phyloP scores from a whole-genome alignment of 805 yeast species.

The Candida boleticola region DNA sequence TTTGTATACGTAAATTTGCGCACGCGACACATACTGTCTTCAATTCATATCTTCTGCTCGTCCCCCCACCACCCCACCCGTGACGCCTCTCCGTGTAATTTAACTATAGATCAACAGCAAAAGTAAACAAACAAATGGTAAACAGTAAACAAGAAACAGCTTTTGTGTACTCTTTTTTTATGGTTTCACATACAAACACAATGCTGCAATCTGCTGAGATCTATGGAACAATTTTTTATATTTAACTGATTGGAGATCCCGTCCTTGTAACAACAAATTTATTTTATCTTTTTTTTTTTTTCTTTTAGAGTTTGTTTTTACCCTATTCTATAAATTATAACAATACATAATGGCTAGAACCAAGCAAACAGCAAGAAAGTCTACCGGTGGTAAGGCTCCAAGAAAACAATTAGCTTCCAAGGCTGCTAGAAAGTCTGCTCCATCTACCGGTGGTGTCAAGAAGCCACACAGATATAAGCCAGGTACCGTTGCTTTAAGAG shows the following conservation, averaged over 20 bases:
- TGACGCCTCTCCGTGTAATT: too few relatives aligned
- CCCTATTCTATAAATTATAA: not conserved
- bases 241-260: not conserved
- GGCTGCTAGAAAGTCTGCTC: conserved; percentile 49
- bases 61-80: too few relatives aligned
- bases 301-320: not conserved
- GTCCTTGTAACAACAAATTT: not conserved
- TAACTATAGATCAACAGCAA: too few relatives aligned
- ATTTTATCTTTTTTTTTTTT: not conserved
- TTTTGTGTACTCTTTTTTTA: too few relatives aligned
- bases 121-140: too few relatives aligned
- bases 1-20: not conserved
- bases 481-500: conserved; percentile 50
- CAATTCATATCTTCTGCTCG: not conserved
- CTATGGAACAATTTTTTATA: too few relatives aligned
- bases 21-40: conserved; percentile 2
- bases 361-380: conserved; percentile 48
- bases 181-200: too few relatives aligned
- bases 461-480: conserved; percentile 51
- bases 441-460: conserved; percentile 47
- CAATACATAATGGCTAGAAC: conserved; percentile 43
- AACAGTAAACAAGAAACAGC: too few relatives aligned
- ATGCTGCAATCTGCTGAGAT: too few relatives aligned
- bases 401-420: conserved; percentile 49
- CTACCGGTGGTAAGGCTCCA: conserved; percentile 50